Percentiles rank a stretch among this genome's conserved stretches.
Evolutionary conservation across 192 early-diverging fungal species (phyloP).

Genomic region (Linnemannia schmuckeri): DNA sequence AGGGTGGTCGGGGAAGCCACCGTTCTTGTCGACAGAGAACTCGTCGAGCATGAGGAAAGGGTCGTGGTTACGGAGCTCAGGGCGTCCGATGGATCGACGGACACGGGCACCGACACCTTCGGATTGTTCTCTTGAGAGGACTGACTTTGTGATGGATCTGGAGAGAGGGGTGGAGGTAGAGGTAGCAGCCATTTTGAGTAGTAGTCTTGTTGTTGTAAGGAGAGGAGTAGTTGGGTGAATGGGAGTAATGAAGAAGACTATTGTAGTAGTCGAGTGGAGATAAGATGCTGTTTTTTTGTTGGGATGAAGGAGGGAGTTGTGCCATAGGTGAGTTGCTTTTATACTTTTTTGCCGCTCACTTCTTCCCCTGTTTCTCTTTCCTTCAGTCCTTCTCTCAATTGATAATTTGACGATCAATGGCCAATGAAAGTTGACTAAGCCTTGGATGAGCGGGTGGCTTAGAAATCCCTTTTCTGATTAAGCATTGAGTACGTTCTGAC

Average conservation of each 20-base stretch:
- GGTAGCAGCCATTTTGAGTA: background rate
- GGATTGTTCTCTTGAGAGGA: conserved; percentile 58
- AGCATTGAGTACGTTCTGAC: background rate
- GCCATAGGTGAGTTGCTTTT: background rate
- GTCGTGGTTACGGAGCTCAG: conserved; percentile 50
- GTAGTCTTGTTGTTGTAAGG: too few species aligned
- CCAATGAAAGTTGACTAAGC: background rate
- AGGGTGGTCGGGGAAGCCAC: conserved; percentile 64
- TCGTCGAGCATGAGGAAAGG: conserved; percentile 58
- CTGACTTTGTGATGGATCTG: too few species aligned
- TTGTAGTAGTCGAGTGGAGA: too few species aligned
- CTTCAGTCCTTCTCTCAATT: background rate
- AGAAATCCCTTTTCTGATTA: background rate
- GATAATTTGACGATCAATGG: background rate
- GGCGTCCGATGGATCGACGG: conserved; percentile 81
- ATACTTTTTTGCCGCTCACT: background rate
- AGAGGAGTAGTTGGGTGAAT: too few species aligned
- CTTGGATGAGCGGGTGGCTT: background rate
- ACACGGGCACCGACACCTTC: conserved; percentile 90
- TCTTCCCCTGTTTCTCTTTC: too few species aligned
- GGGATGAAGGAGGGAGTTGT: too few species aligned
- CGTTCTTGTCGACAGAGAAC: conserved; percentile 40
- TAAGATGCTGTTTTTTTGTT: too few species aligned
- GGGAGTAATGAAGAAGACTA: too few species aligned
- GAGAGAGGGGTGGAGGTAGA: conserved; percentile 9